These are phyloP conservation scores for Fusarium proliferatum DNA, from an alignment of 2,329 filamentous ascomycete genomes.

Conservation along the genomic window DNA sequence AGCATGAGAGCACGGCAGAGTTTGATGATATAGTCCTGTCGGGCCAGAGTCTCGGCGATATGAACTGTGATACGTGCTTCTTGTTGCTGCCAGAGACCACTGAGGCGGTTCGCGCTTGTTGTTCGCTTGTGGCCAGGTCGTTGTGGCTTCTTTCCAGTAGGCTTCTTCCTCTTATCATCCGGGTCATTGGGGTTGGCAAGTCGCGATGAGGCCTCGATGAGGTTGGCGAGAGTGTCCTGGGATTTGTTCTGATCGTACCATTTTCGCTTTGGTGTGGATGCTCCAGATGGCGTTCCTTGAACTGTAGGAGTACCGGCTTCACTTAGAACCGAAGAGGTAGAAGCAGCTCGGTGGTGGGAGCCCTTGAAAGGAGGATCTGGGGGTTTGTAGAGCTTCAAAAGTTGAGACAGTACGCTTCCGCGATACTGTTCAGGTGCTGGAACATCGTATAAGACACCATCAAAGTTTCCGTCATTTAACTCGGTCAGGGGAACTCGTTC, in stretches of 20 bases:
- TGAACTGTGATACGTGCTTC: slow-evolving; percentile 60
- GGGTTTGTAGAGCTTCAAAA: slow-evolving; percentile 60
- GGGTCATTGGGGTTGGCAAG: slow-evolving; percentile 51
- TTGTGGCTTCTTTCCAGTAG: slow-evolving; percentile 47
- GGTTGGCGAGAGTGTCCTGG: slow-evolving; percentile 58
- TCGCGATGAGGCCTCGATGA: slow-evolving; percentile 59
- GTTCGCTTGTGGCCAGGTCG: slow-evolving; percentile 51
- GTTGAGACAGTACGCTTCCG: slow-evolving; percentile 58
- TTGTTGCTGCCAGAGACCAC: slow-evolving; percentile 55
- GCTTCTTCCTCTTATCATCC: slow-evolving; percentile 28
- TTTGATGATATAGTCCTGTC: slow-evolving; percentile 85
- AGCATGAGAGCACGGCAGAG: slow-evolving; percentile 87
- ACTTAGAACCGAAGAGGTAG: slow-evolving; percentile 44
- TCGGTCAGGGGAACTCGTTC: slow-evolving; percentile 46
- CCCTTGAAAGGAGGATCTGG: slow-evolving; percentile 42
- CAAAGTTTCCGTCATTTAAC: slow-evolving; percentile 54
- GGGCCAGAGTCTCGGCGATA: slow-evolving; percentile 75
- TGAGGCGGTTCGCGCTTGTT: slow-evolving; percentile 52
- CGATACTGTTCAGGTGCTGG: slow-evolving; percentile 56
- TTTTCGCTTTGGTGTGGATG: slow-evolving; percentile 57
- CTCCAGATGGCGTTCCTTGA: slow-evolving; percentile 51
- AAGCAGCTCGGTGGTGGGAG: slow-evolving; percentile 40
- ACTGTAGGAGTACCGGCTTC: slow-evolving; percentile 50
- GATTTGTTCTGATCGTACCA: slow-evolving; percentile 63
- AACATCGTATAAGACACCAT: slow-evolving; percentile 54